Evolutionary conservation across 805 yeast species (phyloP), one percentile per base, ranked within the genome.

Genomic region (Hanseniaspora lindneri): DNA sequence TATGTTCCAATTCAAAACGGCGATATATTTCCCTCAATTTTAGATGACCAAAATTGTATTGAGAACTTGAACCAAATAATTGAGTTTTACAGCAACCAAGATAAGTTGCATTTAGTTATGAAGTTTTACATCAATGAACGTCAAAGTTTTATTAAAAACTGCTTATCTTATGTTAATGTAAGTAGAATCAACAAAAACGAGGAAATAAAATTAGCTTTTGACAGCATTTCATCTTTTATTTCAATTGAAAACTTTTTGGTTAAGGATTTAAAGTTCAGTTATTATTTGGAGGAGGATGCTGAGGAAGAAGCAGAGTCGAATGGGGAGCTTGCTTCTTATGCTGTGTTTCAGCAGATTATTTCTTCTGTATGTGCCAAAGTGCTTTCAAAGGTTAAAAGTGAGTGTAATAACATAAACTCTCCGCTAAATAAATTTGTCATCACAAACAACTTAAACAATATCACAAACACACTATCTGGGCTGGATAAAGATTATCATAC

Each of bases 81-180:
- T 20, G 48, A 44, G 25, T 44, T 44, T 27, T 44, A 36, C 29
- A 44, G 33, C 19, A 44, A 29, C 21, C 48, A 44, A 30, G 48
- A 44, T n/a, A 35, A 44, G n/a, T 19, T 44, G 21, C 25, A 28
- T 4, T 27, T 13, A 2, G 30, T 44, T n/a, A n/a, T 44, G 16
- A 28, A 36, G 21, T 27, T 21, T 19, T 44, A 36, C 23, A 36
- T 44, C n/a, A 27, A n/a, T 9, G 48, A 44, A n/a, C 35, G 48
- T 28, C 48, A 44, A 29, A 10, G 20, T 5, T 44, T 44, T 17
- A n/a, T 44, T 21, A 44, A 44, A 30, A 24, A 24, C 17, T 44
- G 48, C 17, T 21, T 44, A 21, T 35, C 48, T 14, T 36, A 44
- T 36, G 35, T 44, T 16, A 44, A 41, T 29, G 19, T 44, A 4